A percentile compares a stretch with the other conserved stretches of the same genome.
Evolutionary conservation across 2,329 filamentous ascomycete genomes (phyloP).

Genomic region (Fusarium luffae): DNA sequence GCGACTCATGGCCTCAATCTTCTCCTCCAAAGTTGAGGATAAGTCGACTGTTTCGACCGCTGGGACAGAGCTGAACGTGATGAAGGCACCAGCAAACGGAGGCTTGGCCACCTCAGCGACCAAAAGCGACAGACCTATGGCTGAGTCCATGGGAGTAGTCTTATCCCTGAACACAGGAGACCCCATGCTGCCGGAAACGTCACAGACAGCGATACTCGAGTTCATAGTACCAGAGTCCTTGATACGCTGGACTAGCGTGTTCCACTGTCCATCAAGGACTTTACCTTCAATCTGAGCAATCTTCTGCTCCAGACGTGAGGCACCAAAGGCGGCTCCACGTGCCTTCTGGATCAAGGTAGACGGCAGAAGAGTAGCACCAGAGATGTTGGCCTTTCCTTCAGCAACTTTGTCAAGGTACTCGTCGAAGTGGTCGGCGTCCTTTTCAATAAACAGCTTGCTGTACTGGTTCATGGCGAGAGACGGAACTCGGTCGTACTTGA

Average conservation of each 20-base stretch:
- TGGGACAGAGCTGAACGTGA: slow-evolving; percentile 62
- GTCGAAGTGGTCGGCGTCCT: slow-evolving; percentile 62
- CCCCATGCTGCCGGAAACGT: slow-evolving; percentile 67
- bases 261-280: slow-evolving; percentile 65
- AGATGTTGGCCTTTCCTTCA: slow-evolving; percentile 61
- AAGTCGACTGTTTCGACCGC: slow-evolving; percentile 56
- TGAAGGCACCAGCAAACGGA: slow-evolving; percentile 66
- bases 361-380: slow-evolving; percentile 66
- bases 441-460: slow-evolving; percentile 58
- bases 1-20: slow-evolving; percentile 49
- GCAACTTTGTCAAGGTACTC: slow-evolving; percentile 62
- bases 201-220: slow-evolving; percentile 66
- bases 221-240: slow-evolving; percentile 64
- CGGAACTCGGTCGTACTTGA: slow-evolving; percentile 67
- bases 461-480: slow-evolving; percentile 68
- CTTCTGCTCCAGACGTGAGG: slow-evolving; percentile 43
- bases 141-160: slow-evolving; percentile 62
- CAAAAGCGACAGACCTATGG: slow-evolving; percentile 67
- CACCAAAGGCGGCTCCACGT: not conserved
- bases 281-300: slow-evolving; percentile 49
- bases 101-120: slow-evolving; percentile 63
- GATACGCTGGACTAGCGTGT: slow-evolving; percentile 66
- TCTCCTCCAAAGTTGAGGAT: slow-evolving; percentile 53
- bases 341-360: slow-evolving; percentile 56
- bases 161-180: slow-evolving; percentile 55